A percentile compares a stretch with the other conserved stretches of the same genome.
phyloP scores from a whole-genome alignment of 106 monocot genomes.

The Platanthera zijinensis region DNA sequence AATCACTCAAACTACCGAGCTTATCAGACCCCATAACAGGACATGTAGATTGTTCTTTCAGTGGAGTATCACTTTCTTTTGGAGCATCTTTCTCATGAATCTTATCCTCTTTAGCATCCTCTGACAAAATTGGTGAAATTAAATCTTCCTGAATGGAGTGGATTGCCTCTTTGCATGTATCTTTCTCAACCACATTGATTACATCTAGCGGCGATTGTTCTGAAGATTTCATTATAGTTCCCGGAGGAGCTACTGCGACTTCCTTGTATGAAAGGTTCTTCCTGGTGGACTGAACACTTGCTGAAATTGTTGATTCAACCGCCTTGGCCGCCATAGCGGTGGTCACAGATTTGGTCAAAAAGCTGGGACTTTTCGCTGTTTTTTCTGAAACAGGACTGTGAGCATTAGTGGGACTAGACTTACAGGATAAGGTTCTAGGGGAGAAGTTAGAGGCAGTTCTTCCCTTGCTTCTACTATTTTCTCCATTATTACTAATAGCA shows the following conservation, averaged over 20 bases:
- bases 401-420: slow-evolving; percentile 13
- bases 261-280: slow-evolving; percentile 91
- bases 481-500: slow-evolving; percentile 29
- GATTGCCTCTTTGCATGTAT: slow-evolving; percentile 7
- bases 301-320: slow-evolving; percentile 20
- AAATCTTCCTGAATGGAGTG: slow-evolving; percentile 1
- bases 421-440: slow-evolving; percentile 40
- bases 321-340: slow-evolving; percentile 22
- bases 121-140: neutral
- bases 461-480: slow-evolving; percentile 36
- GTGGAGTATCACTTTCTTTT: slow-evolving; percentile 3
- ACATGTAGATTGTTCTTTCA: neutral
- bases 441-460: slow-evolving; percentile 26
- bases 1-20: slow-evolving; percentile 11
- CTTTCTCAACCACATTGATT: slow-evolving; percentile 11
- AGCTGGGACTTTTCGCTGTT: slow-evolving; percentile 51
- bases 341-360: slow-evolving; percentile 30
- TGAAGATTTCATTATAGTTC: slow-evolving; percentile 52
- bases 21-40: slow-evolving; percentile 12
- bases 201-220: slow-evolving; percentile 28
- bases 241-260: slow-evolving; percentile 84
- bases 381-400: slow-evolving; percentile 38
- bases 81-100: slow-evolving; percentile 17
- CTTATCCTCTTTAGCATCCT: slow-evolving; percentile 8
- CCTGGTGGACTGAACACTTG: slow-evolving; percentile 25